These are phyloP conservation scores for Pistacia integerrima DNA, from an alignment of 345 rosid species.

Conservation along the genomic window DNA sequence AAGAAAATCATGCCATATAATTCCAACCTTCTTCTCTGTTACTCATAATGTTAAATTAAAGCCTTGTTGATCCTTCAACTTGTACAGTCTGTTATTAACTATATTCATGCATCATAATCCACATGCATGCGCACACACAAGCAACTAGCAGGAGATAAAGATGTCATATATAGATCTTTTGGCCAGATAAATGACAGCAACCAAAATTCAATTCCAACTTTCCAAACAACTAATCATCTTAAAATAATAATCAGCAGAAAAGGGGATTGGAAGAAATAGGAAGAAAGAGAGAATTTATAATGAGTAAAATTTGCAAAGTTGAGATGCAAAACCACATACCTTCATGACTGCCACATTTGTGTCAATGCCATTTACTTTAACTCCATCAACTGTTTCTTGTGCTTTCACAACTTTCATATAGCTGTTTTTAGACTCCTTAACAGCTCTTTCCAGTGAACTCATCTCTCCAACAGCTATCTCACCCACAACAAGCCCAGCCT, in stretches of 20 bases:
- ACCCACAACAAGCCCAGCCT: slow-evolving; percentile 66
- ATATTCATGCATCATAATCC: neutral
- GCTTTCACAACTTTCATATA: slow-evolving; percentile 77
- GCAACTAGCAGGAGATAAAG: neutral
- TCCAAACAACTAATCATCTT: neutral
- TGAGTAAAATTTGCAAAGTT: neutral
- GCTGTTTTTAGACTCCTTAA: slow-evolving; percentile 77
- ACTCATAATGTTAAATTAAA: neutral
- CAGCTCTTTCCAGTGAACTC: slow-evolving; percentile 75
- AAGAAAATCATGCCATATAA: too few species aligned
- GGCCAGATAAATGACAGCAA: neutral
- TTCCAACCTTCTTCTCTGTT: too few species aligned
- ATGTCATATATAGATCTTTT: neutral
- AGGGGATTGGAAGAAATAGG: neutral
- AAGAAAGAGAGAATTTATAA: neutral
- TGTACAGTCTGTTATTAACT: neutral
- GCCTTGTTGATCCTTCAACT: neutral
- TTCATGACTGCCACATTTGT: slow-evolving; percentile 98
- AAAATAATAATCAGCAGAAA: neutral
- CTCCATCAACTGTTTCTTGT: slow-evolving; percentile 87
- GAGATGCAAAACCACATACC: slow-evolving; percentile 49
- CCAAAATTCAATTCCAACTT: neutral
- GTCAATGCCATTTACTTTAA: slow-evolving; percentile 90
- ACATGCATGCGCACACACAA: neutral
- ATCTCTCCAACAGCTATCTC: slow-evolving; percentile 88